Conservation (phyloP, 1,284 basidiomycete genomes). For the Pholiota adiposa region DNA sequence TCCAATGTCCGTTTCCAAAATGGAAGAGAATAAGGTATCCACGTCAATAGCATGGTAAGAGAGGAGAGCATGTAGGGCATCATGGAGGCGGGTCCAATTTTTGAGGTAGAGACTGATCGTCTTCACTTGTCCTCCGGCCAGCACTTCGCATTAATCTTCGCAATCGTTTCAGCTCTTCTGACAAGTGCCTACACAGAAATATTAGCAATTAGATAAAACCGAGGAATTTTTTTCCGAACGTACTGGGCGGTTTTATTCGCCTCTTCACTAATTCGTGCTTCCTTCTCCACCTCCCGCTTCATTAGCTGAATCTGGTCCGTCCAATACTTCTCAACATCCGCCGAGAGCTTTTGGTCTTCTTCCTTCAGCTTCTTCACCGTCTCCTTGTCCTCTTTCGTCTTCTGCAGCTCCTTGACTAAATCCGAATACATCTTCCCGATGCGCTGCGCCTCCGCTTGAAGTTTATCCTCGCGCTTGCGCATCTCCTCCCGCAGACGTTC, state of each 20-base stretch:
- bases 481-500: constrained; percentile 72
- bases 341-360: constrained; percentile 46
- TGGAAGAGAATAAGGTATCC: background rate
- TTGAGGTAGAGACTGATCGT: constrained; percentile 3
- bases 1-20: background rate
- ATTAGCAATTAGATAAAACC: background rate
- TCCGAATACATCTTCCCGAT: constrained; percentile 66
- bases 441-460: constrained; percentile 64
- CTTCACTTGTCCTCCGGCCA: constrained; percentile 23
- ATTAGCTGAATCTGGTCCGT: constrained; percentile 49
- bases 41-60: background rate
- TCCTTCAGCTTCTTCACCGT: constrained; percentile 51
- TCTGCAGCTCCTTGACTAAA: constrained; percentile 63
- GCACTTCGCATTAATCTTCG: constrained; percentile 68
- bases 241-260: constrained; percentile 66
- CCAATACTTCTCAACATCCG: constrained; percentile 58
- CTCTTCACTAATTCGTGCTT: constrained; percentile 55
- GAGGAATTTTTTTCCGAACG: no score
- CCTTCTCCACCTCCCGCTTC: constrained; percentile 55
- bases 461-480: constrained; percentile 67
- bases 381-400: constrained; percentile 47
- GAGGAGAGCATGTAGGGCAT: constrained; percentile 1
- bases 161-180: constrained; percentile 65
- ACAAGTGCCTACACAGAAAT: constrained; percentile 46
- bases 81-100: constrained; percentile 17